Percentiles rank a stretch among this genome's conserved stretches.
These are phyloP conservation scores for Penicillium nucicola DNA, from an alignment of 495 filamentous ascomycete species.

Conservation along the genomic window DNA sequence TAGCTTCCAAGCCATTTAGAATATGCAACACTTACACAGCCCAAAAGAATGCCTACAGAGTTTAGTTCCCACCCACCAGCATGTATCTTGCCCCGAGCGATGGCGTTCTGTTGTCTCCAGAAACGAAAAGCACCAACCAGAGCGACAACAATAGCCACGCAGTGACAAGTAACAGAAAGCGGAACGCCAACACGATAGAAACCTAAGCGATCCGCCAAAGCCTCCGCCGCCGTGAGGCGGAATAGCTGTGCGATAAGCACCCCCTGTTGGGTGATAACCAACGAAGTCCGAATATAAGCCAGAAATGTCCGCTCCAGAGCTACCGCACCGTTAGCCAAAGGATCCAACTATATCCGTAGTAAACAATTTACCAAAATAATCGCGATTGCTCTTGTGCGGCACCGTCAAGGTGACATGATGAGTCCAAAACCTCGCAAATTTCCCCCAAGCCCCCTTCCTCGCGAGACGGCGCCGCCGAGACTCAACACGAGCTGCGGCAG, in stretches of 20 bases:
- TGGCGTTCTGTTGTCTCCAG: slow-evolving; percentile 67
- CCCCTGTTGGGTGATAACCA: slow-evolving; percentile 63
- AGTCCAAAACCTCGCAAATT: slow-evolving; percentile 35
- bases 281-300: slow-evolving; percentile 70
- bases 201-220: slow-evolving; percentile 36
- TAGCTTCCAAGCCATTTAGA: not conserved
- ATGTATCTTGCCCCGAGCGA: slow-evolving; percentile 60
- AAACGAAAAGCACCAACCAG: slow-evolving; percentile 61
- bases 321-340: not conserved
- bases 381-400: slow-evolving; percentile 41
- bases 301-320: slow-evolving; percentile 80
- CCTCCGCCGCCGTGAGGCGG: slow-evolving; percentile 54
- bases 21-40: slow-evolving; percentile 42
- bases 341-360: no score
- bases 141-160: slow-evolving; percentile 54
- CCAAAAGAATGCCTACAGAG: slow-evolving; percentile 45
- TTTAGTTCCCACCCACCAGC: slow-evolving; percentile 67
- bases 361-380: slow-evolving; percentile 37
- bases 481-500: slow-evolving; percentile 1
- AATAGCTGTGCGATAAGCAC: slow-evolving; percentile 68
- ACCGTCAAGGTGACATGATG: slow-evolving; percentile 40
- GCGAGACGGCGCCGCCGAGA: slow-evolving; percentile 11
- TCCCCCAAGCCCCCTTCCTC: slow-evolving; percentile 23
- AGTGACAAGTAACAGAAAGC: slow-evolving; percentile 56
- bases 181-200: slow-evolving; percentile 66